phyloP scores from a whole-genome alignment of 129 eudicot species.

The Kitagawia praeruptora region DNA sequence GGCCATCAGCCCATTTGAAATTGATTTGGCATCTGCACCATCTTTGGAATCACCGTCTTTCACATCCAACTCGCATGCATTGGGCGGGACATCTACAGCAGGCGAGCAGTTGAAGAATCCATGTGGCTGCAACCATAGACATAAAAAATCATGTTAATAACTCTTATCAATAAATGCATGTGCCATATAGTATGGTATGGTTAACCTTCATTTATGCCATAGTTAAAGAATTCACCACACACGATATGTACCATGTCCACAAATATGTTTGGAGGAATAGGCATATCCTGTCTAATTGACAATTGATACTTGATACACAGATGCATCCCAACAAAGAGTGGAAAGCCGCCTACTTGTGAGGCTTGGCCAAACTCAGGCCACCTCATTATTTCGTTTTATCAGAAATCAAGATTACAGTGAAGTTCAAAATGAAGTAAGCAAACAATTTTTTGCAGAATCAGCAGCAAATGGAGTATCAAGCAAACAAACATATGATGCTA shows the following conservation, averaged over 20 bases:
- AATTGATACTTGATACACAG: background rate
- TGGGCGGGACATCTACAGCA: constrained; percentile 93
- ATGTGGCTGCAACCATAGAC: constrained; percentile 59
- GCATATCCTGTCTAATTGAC: background rate
- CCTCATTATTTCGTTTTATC: background rate
- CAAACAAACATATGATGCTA: background rate
- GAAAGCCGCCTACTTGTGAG: background rate
- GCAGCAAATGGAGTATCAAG: background rate
- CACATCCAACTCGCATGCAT: constrained; percentile 48
- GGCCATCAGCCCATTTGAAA: constrained; percentile 42
- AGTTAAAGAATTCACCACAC: background rate
- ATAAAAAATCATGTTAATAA: constrained; percentile 7
- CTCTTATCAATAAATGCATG: background rate
- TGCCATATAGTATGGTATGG: background rate
- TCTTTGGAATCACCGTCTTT: constrained; percentile 71
- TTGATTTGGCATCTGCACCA: constrained; percentile 38
- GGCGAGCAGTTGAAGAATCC: constrained; percentile 97
- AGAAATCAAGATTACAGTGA: background rate
- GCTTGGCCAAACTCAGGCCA: background rate
- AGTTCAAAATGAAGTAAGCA: background rate
- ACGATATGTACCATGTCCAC: background rate
- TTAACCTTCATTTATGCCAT: background rate
- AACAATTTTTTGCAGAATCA: background rate
- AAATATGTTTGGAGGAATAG: background rate
- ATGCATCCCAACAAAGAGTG: background rate